These are phyloP conservation scores for Zygoascus ofunaensis DNA, from an alignment of 805 yeast genomes.

Conservation along the genomic window DNA sequence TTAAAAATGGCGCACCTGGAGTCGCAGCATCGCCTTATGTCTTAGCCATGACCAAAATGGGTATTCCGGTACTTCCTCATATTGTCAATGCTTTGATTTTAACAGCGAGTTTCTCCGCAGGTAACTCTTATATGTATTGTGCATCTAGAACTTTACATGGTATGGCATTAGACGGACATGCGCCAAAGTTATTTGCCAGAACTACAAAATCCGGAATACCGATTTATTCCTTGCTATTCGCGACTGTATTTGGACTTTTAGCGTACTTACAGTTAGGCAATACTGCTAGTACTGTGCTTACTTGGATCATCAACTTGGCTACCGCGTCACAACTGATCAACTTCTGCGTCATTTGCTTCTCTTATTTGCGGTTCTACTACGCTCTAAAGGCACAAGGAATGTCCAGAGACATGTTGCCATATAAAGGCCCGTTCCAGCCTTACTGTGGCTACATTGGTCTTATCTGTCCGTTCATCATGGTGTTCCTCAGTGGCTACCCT, in stretches of 20 bases:
- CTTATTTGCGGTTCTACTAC: constrained; percentile 61
- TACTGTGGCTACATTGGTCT: constrained; percentile 55
- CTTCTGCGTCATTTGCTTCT: constrained; percentile 62
- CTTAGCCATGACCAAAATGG: constrained; percentile 60
- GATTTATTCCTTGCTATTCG: constrained; percentile 41
- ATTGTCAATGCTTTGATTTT: constrained; percentile 71
- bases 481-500: constrained; percentile 63
- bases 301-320: constrained; percentile 58
- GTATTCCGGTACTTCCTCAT: constrained; percentile 59
- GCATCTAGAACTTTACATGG: constrained; percentile 64
- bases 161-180: constrained; percentile 60
- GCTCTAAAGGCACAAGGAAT: constrained; percentile 56
- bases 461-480: constrained; percentile 44
- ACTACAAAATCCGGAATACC: constrained; percentile 70
- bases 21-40: constrained; percentile 78
- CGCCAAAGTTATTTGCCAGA: constrained; percentile 55
- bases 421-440: constrained; percentile 66
- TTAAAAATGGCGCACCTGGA: constrained; percentile 56
- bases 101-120: constrained; percentile 72
- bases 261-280: constrained; percentile 55
- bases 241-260: constrained; percentile 49
- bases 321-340: constrained; percentile 67
- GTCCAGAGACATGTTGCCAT: constrained; percentile 61
- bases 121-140: constrained; percentile 70
- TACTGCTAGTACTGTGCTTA: constrained; percentile 30